Percentiles rank a stretch among this genome's conserved stretches.
These are phyloP conservation scores for Astrocystis sublimbata DNA, from an alignment of 495 filamentous ascomycete genomes.

Conservation along the genomic window DNA sequence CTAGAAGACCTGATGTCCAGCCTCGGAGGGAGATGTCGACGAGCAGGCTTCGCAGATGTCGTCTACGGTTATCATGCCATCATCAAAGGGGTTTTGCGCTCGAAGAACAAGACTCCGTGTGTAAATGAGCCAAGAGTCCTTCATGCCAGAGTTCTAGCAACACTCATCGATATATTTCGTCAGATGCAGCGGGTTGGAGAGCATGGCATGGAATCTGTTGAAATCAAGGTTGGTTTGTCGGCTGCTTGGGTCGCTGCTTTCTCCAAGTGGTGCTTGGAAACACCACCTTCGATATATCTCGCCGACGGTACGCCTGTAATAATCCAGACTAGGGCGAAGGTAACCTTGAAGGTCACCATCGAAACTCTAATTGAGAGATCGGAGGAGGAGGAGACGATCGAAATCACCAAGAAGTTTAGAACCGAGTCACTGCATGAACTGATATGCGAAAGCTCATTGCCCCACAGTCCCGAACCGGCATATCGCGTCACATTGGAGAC, in stretches of 20 bases:
- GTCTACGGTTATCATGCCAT: neutral
- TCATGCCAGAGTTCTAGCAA: neutral
- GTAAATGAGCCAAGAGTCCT: neutral
- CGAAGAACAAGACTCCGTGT: too few species aligned
- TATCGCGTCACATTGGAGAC: neutral
- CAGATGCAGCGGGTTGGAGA: neutral
- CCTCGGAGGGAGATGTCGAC: neutral
- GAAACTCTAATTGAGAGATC: neutral
- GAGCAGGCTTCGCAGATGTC: neutral
- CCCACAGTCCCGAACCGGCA: neutral
- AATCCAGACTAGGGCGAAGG: neutral
- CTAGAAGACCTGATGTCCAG: neutral
- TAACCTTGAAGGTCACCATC: neutral
- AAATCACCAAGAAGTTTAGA: neutral
- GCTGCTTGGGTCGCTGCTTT: conserved; percentile 5
- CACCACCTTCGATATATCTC: neutral
- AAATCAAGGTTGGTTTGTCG: neutral
- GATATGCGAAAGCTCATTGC: neutral
- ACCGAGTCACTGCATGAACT: neutral
- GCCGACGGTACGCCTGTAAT: neutral
- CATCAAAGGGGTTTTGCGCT: neutral
- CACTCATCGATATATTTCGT: neutral
- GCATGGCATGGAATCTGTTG: neutral
- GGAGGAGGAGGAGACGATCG: neutral
- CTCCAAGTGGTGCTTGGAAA: neutral